Evolutionary conservation across 2,329 filamentous ascomycete genomes (phyloP), one percentile per base, ranked within the genome.

Genomic region (Sclerotinia borealis): DNA sequence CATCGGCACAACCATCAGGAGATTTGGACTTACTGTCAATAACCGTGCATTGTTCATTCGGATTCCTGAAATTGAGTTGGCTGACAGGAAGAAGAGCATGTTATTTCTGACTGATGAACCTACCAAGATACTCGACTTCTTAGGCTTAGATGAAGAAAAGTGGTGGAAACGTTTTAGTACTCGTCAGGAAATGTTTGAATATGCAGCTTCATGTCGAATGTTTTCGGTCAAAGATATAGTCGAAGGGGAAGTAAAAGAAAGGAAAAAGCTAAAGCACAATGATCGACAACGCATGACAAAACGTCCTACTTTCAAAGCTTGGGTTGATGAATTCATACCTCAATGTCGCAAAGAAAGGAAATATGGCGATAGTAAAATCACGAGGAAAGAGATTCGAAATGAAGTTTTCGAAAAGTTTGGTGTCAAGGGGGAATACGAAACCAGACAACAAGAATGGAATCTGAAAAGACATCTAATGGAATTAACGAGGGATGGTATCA

Each of bases 1-100:
- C 10, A 72, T 93, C 0, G 88, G 89, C 6, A 79, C 82, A 22
- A 83, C 80, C 10, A 84, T 91, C 66, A 81, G 87, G 0, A 82
- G 81, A 0, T 82, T 85, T 41, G 90, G 90, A 1, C 81, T 95
- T 9, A 89, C 84, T 0, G 77, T 85, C 29, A 87, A 86, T 67
- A 83, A 90, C 58, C 74, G 72, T 15, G 88, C 85, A 1, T 75
- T 95, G 1, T 85, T 82, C 72, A 69, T 93, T 0, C 83, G 89
- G 0, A 81, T 93, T 19, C 79, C 82, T 4, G 87, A 91, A 71
- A 85, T 92, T 39, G 90, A 93, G 69, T 66, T 72, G 0, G 67
- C 77, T 2, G 78, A 91, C 72, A 79, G 78, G 65, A 84, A 83
- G 64, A 79, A 79, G 63, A 72, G 68, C 54, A 82, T 82, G 63